These are phyloP conservation scores for Moesziomyces sp. DNA, from an alignment of 1,284 basidiomycete species.

Conservation along the genomic window DNA sequence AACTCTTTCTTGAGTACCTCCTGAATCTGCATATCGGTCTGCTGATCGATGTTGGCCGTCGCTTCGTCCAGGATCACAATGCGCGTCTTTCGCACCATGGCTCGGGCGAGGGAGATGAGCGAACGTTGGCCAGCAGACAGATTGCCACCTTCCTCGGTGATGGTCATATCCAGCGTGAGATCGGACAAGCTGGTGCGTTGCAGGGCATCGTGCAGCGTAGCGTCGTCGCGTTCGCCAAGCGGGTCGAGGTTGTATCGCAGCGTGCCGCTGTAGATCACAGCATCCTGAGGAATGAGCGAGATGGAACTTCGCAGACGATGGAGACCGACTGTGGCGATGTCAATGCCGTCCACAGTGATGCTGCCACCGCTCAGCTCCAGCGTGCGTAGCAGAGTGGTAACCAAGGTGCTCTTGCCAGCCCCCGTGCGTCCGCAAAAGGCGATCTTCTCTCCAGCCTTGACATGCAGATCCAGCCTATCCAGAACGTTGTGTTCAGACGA, in stretches of 20 bases:
- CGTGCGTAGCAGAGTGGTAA: slow-evolving; percentile 38
- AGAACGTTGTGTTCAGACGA: slow-evolving; percentile 71
- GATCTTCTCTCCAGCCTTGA: slow-evolving; percentile 51
- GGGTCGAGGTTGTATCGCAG: slow-evolving; percentile 78
- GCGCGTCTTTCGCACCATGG: slow-evolving; percentile 69
- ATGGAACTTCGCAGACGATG: slow-evolving; percentile 72
- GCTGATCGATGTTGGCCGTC: slow-evolving; percentile 64
- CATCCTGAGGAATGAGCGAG: slow-evolving; percentile 88
- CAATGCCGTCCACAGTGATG: slow-evolving; percentile 45
- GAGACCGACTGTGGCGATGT: slow-evolving; percentile 73
- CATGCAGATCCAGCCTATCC: slow-evolving; percentile 73
- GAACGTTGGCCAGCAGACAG: slow-evolving; percentile 76
- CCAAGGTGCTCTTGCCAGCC: slow-evolving; percentile 45
- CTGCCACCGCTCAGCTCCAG: slow-evolving; percentile 70
- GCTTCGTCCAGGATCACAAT: slow-evolving; percentile 50
- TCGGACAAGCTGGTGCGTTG: slow-evolving; percentile 67
- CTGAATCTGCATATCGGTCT: slow-evolving; percentile 34
- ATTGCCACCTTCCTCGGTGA: slow-evolving; percentile 87
- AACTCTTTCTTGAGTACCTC: slow-evolving; percentile 46
- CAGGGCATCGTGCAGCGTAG: slow-evolving; percentile 61
- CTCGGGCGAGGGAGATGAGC: slow-evolving; percentile 82
- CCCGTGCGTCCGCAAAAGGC: slow-evolving; percentile 62
- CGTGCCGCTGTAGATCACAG: slow-evolving; percentile 76
- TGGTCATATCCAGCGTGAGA: slow-evolving; percentile 72
- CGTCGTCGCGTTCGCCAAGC: slow-evolving; percentile 74